Evolutionary conservation across 352 stramenopile species (phyloP).

Genomic region (Phytophthora europaea): DNA sequence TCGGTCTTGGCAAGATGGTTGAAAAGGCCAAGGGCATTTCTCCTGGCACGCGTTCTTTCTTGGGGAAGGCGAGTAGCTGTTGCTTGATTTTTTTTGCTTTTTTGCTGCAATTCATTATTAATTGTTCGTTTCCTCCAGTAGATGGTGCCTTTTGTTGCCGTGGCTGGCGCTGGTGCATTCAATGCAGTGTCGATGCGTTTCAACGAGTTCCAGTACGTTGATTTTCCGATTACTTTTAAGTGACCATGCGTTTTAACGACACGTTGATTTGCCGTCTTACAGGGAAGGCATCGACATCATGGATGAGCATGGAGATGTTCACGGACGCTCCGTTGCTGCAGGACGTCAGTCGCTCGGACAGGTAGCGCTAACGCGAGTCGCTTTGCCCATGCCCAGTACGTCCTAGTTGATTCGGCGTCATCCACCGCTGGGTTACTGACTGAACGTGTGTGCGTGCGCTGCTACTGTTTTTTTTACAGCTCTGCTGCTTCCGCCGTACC

Average conservation of each 20-base stretch:
- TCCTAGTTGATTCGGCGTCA: constrained; percentile 9
- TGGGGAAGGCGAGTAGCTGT: constrained; percentile 62
- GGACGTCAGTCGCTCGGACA: constrained; percentile 85
- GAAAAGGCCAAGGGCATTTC: constrained; percentile 82
- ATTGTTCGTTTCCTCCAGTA: constrained; percentile 27
- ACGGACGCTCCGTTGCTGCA: constrained; percentile 80
- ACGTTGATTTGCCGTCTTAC: neutral
- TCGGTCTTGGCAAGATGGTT: constrained; percentile 81
- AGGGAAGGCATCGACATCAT: constrained; percentile 90
- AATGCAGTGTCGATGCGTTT: constrained; percentile 92
- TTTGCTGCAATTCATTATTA: neutral
- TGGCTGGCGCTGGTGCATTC: constrained; percentile 84
- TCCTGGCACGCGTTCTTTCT: constrained; percentile 60
- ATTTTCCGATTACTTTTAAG: constrained; percentile 7
- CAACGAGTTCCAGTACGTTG: constrained; percentile 83
- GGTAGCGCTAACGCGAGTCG: constrained; percentile 82
- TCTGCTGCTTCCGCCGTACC: constrained; percentile 82
- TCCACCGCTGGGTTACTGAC: neutral
- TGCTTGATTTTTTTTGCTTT: neutral
- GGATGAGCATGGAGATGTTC: constrained; percentile 80
- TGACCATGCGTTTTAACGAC: constrained; percentile 91
- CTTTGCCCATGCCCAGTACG: constrained; percentile 85
- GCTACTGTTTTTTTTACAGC: constrained; percentile 41
- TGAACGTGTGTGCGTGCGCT: neutral
- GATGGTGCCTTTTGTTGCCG: constrained; percentile 88